phyloP scores from a whole-genome alignment of 257 asterid species.

The Cordia subcordata region DNA sequence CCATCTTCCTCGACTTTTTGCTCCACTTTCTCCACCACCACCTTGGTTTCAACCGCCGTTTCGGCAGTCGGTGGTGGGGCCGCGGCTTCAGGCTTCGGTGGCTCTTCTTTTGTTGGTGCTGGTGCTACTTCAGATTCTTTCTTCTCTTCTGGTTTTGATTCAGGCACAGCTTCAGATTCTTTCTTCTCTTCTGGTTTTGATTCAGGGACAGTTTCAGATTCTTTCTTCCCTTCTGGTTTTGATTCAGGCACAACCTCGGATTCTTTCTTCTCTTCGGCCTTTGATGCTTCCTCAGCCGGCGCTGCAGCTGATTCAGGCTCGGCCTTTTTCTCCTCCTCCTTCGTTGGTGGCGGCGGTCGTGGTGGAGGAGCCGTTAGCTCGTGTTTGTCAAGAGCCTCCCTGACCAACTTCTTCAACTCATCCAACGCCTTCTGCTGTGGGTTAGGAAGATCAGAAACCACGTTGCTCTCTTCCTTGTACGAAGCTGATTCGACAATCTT shows the following conservation, averaged over 20 bases:
- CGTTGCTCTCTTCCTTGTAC: conserved; percentile 64
- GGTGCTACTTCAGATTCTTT: conserved; percentile 12
- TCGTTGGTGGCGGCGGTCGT: conserved; percentile 16
- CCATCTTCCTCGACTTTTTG: conserved; percentile 31
- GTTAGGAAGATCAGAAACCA: conserved; percentile 56
- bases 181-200: conserved; percentile 10
- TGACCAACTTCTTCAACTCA: conserved; percentile 48
- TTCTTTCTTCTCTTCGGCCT: conserved; percentile 9
- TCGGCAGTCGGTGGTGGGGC: conserved; percentile 9
- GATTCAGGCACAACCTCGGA: conserved; percentile 8
- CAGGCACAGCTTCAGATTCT: conserved; percentile 8
- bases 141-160: no score
- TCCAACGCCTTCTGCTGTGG: conserved; percentile 61
- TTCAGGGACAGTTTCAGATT: conserved; percentile 8
- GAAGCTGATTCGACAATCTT: conserved; percentile 42
- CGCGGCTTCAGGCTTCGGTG: conserved; percentile 14
- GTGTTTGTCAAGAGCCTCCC: conserved; percentile 53
- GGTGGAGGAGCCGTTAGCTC: conserved; percentile 50
- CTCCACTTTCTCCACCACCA: conserved; percentile 21
- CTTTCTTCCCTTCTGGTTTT: conserved; percentile 9
- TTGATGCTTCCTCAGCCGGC: conserved; percentile 1
- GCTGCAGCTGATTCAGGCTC: conserved; percentile 4
- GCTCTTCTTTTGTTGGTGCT: conserved; percentile 9
- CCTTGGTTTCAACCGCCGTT: conserved; percentile 6
- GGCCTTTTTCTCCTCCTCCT: conserved; percentile 20